A percentile compares a stretch with the other conserved stretches of the same genome.
Conservation (phyloP, 164 flowering plant genomes). For the Euptelea pleiosperma region DNA sequence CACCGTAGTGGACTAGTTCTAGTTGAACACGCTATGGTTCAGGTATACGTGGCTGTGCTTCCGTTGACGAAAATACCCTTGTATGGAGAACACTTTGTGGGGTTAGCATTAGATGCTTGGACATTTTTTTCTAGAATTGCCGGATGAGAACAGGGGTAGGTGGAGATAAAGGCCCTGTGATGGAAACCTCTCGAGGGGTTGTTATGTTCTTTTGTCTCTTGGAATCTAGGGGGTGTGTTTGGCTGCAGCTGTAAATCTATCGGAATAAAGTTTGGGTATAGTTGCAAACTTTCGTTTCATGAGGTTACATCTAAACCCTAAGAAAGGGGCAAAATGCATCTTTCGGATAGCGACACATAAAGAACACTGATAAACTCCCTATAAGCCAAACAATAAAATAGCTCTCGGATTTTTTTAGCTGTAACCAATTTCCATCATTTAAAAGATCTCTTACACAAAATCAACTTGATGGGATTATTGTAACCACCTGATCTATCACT, state of each 20-base stretch:
- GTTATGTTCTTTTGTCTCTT: constrained; percentile 13
- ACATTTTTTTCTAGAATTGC: constrained; percentile 14
- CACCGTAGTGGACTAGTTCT: constrained; percentile 30
- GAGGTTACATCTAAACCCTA: no score
- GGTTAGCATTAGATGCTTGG: constrained; percentile 17
- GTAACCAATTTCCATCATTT: no score
- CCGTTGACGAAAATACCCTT: constrained; percentile 27
- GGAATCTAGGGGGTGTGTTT: constrained; percentile 9
- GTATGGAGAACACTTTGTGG: neutral
- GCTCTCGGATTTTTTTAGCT: no score
- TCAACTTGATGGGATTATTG: no score
- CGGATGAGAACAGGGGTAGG: constrained; percentile 7
- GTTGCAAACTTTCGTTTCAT: no score
- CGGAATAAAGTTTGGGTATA: no score
- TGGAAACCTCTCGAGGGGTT: constrained; percentile 11
- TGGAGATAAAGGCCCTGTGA: constrained; percentile 6
- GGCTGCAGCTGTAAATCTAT: neutral
- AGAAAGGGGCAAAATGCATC: no score
- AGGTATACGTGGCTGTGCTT: constrained; percentile 9
- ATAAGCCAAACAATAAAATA: no score
- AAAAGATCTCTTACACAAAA: no score
- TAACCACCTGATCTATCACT: no score
- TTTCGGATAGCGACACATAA: no score
- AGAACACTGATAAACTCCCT: no score
- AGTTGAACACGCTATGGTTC: constrained; percentile 36